Evolutionary conservation across 1,284 basidiomycete genomes (phyloP).

Genomic region (Hypsizygus ulmarius): DNA sequence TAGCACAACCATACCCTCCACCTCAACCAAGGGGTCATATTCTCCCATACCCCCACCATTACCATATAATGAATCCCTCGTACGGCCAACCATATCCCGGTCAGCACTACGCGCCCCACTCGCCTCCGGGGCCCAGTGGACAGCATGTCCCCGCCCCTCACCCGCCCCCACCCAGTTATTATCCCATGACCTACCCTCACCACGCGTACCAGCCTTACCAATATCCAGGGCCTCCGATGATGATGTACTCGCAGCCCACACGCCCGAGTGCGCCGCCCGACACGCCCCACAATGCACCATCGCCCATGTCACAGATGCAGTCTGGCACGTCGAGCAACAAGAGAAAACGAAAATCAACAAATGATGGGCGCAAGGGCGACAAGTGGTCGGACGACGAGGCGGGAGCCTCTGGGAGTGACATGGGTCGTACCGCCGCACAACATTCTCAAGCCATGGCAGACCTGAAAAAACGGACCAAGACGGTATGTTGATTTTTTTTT

Average conservation of each 20-base stretch:
- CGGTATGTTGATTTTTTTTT: conserved; percentile 41
- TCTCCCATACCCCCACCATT: conserved; percentile 34
- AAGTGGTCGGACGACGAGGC: conserved; percentile 57
- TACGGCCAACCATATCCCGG: conserved; percentile 61
- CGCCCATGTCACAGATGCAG: conserved; percentile 26
- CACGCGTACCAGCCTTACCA: conserved; percentile 57
- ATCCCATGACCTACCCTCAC: conserved; percentile 57
- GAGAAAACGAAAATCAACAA: conserved; percentile 62
- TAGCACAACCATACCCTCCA: conserved; percentile 26
- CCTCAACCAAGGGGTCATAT: conserved; percentile 23
- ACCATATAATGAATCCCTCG: conserved; percentile 61
- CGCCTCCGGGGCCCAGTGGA: conserved; percentile 34
- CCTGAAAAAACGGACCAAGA: conserved; percentile 85
- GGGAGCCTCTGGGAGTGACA: conserved; percentile 49
- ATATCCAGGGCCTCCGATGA: conserved; percentile 52
- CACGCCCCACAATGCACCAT: conserved; percentile 29
- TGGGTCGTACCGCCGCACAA: conserved; percentile 32
- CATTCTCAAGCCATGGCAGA: conserved; percentile 40
- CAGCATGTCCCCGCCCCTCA: conserved; percentile 42
- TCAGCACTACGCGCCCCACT: conserved; percentile 38
- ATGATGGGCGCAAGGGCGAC: conserved; percentile 37
- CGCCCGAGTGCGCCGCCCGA: conserved; percentile 34
- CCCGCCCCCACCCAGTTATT: conserved; percentile 46
- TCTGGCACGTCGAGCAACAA: conserved; percentile 41
- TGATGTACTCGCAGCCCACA: conserved; percentile 56